phyloP scores from a whole-genome alignment of 306 rosid genomes.

The Cercis canadensis region DNA sequence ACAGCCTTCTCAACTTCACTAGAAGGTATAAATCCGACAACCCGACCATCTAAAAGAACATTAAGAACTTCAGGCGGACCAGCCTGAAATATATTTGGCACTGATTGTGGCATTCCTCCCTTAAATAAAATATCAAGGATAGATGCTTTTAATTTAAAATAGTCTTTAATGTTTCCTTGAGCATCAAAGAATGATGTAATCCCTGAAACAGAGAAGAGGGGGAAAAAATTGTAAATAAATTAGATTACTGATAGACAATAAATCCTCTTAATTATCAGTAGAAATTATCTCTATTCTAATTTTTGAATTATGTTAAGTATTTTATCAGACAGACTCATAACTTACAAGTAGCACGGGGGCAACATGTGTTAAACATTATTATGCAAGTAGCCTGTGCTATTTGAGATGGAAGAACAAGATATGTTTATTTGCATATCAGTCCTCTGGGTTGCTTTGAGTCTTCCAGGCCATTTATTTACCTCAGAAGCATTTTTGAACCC shows the following conservation, averaged over 20 bases:
- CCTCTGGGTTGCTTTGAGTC: no score
- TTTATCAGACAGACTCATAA: no score
- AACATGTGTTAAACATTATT: no score
- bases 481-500: no score
- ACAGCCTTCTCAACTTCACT: conserved; percentile 81
- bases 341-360: no score
- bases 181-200: conserved; percentile 83
- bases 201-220: conserved; percentile 53
- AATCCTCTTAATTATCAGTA: conserved; percentile 5
- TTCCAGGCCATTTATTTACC: no score
- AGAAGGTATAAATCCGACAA: conserved; percentile 74
- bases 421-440: no score
- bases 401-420: no score
- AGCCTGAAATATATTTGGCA: conserved; percentile 66
- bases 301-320: no score
- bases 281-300: not conserved
- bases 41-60: conserved; percentile 85
- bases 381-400: no score
- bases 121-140: conserved; percentile 58
- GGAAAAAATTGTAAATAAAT: conserved; percentile 12
- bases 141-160: conserved; percentile 55
- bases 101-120: conserved; percentile 68
- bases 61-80: conserved; percentile 83
- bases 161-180: conserved; percentile 69
- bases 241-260: not conserved